These are phyloP conservation scores for Fimicolochytrium jonesii DNA, from an alignment of 192 early-diverging fungal genomes.

Conservation along the genomic window DNA sequence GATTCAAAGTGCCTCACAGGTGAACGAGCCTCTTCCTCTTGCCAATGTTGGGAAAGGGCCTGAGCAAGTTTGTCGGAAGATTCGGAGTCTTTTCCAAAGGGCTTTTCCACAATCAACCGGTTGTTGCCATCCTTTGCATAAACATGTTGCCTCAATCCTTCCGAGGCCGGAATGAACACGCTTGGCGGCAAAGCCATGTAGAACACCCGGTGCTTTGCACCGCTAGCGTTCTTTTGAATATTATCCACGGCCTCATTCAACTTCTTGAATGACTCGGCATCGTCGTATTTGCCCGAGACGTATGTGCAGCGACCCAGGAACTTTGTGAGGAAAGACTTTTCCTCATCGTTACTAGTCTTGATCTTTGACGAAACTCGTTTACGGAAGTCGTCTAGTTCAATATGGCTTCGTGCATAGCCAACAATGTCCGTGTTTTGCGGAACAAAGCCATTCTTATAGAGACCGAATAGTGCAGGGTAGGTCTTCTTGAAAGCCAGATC, in stretches of 20 bases:
- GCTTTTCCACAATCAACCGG: slow-evolving; percentile 95
- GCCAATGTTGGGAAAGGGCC: slow-evolving; percentile 73
- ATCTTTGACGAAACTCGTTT: slow-evolving; percentile 67
- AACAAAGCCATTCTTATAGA: slow-evolving; percentile 80
- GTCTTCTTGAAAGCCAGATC: slow-evolving; percentile 99
- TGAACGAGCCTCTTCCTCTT: slow-evolving; percentile 72
- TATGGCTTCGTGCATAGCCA: slow-evolving; percentile 86
- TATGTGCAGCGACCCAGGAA: slow-evolving; percentile 78
- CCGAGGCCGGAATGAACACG: slow-evolving; percentile 84
- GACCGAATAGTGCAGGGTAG: slow-evolving; percentile 91
- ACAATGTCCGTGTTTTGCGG: slow-evolving; percentile 72
- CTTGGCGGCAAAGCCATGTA: slow-evolving; percentile 96
- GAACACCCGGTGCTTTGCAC: slow-evolving; percentile 72
- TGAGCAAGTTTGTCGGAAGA: slow-evolving; percentile 68
- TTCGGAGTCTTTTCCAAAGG: slow-evolving; percentile 91
- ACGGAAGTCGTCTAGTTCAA: slow-evolving; percentile 71
- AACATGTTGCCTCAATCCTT: slow-evolving; percentile 64
- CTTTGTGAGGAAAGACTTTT: slow-evolving; percentile 45
- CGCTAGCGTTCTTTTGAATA: slow-evolving; percentile 43
- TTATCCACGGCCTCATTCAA: slow-evolving; percentile 60
- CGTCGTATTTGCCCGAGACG: slow-evolving; percentile 79
- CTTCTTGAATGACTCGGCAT: slow-evolving; percentile 61
- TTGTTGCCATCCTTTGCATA: slow-evolving; percentile 65
- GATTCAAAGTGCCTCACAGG: no score
- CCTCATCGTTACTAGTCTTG: slow-evolving; percentile 59